These are phyloP conservation scores for Phaffia rhodozyma DNA, from an alignment of 1,284 basidiomycete species.

Conservation along the genomic window DNA sequence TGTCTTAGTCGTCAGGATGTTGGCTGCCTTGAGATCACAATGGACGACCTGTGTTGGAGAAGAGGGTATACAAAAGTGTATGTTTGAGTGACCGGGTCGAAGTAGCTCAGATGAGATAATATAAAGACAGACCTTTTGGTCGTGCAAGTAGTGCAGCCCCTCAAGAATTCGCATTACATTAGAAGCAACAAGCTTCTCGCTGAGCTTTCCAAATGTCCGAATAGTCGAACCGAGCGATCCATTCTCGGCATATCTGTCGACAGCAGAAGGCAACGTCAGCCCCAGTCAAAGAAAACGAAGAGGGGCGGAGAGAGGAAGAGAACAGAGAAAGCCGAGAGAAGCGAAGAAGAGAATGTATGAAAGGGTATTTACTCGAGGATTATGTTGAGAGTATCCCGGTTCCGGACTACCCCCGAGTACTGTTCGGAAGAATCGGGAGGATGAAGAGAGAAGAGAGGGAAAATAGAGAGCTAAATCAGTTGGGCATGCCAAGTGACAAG, in stretches of 20 bases:
- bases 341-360: not conserved
- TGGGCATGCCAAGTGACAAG: too few relatives aligned
- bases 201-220: slow-evolving; percentile 80
- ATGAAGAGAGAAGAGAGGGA: too few relatives aligned
- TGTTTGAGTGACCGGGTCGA: slow-evolving; percentile 16
- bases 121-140: slow-evolving; percentile 44
- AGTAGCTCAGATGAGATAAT: slow-evolving; percentile 23
- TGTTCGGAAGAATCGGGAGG: too few relatives aligned
- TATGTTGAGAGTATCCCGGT: slow-evolving; percentile 74
- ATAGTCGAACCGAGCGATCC: slow-evolving; percentile 82
- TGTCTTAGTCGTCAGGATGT: slow-evolving; percentile 45
- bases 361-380: slow-evolving; percentile 63
- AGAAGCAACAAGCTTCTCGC: slow-evolving; percentile 72
- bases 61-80: slow-evolving; percentile 22
- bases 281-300: not conserved
- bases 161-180: slow-evolving; percentile 91
- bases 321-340: not conserved
- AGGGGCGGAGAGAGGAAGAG: slow-evolving; percentile 14
- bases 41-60: slow-evolving; percentile 35
- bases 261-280: too few relatives aligned
- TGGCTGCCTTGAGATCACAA: slow-evolving; percentile 45
- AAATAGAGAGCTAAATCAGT: too few relatives aligned
- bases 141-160: slow-evolving; percentile 77
- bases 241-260: slow-evolving; percentile 72
- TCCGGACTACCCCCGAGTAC: slow-evolving; percentile 88